These are phyloP conservation scores for Trebouxia sp. DNA, from an alignment of 139 green algal species.

Conservation along the genomic window DNA sequence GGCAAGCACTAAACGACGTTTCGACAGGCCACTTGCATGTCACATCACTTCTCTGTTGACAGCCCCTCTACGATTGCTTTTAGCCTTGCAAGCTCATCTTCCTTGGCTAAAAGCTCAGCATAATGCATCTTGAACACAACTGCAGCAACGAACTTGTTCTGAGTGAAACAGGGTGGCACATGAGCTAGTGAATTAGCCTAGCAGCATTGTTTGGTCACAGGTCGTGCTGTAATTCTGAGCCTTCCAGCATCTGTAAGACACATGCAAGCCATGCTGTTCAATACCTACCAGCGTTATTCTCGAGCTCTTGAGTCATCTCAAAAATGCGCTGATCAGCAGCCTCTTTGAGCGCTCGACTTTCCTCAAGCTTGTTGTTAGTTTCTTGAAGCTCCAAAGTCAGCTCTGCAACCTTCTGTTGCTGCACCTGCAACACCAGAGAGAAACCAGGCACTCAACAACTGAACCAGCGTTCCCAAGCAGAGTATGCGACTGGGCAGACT, in stretches of 20 bases:
- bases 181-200: too few relatives aligned
- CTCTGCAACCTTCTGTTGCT: conserved; percentile 36
- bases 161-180: not conserved
- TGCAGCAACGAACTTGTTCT: conserved; percentile 19
- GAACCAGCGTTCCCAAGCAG: too few relatives aligned
- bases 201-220: not conserved
- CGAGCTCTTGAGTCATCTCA: conserved; percentile 68
- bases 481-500: too few relatives aligned
- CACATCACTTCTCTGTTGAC: not conserved
- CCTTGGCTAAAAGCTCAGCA: conserved; percentile 63
- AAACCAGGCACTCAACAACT: too few relatives aligned
- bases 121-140: conserved; percentile 75
- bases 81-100: conserved; percentile 65
- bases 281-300: conserved; percentile 64
- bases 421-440: conserved; percentile 36
- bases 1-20: too few relatives aligned
- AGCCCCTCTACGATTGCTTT: conserved; percentile 63
- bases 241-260: not conserved
- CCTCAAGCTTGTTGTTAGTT: conserved; percentile 39
- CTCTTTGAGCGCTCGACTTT: not conserved
- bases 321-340: conserved; percentile 34
- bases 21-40: too few relatives aligned
- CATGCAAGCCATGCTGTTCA: not conserved
- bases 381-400: conserved; percentile 46
- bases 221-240: not conserved